phyloP scores from a whole-genome alignment of 2,329 filamentous ascomycete species.

The Aureobasidium sp. region DNA sequence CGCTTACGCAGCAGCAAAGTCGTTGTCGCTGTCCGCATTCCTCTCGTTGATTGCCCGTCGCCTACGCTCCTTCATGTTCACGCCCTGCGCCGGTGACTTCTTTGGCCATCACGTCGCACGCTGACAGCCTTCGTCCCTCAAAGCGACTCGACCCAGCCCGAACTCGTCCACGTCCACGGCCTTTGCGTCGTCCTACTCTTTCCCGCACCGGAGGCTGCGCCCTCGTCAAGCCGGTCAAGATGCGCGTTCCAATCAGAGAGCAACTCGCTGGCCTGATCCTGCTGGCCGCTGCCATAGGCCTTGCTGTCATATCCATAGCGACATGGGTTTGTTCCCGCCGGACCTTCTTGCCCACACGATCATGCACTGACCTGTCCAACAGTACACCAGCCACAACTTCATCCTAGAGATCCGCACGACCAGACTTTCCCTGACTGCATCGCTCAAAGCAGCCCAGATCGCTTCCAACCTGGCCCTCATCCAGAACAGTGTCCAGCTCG shows the following conservation, averaged over 20 bases:
- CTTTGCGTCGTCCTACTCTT: not conserved
- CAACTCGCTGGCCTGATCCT: conserved; percentile 79
- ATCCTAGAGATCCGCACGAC: conserved; percentile 48
- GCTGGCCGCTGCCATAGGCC: conserved; percentile 63
- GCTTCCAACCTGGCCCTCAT: conserved; percentile 72
- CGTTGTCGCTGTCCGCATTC: not conserved
- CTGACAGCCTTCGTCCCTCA: not conserved
- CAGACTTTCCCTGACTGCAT: conserved; percentile 69
- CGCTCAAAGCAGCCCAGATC: conserved; percentile 77
- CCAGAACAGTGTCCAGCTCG: conserved; percentile 64
- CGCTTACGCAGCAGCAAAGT: not conserved
- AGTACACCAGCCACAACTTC: conserved; percentile 56
- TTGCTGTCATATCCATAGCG: conserved; percentile 74
- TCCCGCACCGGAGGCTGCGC: not conserved
- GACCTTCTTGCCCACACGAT: not conserved
- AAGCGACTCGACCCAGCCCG: not conserved
- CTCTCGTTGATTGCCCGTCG: not conserved
- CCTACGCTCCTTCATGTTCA: conserved; percentile 2
- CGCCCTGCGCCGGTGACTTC: conserved; percentile 8
- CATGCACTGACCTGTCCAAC: conserved; percentile 13
- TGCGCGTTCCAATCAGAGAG: conserved; percentile 82
- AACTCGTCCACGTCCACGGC: not conserved
- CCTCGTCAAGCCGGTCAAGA: conserved; percentile 35
- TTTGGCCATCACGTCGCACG: conserved; percentile 3
- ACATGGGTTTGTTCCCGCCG: conserved; percentile 42